phyloP scores from a whole-genome alignment of 768 basidiomycete genomes.

The Rhizopogon vesiculosus region DNA sequence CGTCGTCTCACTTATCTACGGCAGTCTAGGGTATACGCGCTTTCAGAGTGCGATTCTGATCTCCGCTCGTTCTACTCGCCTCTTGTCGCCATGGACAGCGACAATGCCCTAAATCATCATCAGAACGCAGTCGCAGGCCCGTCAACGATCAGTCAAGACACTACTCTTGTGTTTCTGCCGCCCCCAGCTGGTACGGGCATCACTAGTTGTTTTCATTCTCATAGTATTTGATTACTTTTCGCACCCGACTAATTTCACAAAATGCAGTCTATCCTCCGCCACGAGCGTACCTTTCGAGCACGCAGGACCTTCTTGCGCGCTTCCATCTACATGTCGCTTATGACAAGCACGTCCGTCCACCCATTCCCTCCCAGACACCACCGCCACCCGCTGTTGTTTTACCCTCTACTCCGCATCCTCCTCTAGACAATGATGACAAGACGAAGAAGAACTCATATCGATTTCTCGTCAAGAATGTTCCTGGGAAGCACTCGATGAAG shows the following conservation, averaged over 20 bases:
- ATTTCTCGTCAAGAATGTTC: conserved; percentile 70
- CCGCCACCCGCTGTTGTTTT: conserved; percentile 26
- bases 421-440: conserved; percentile 50
- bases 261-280: conserved; percentile 26
- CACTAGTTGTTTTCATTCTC: conserved; percentile 5
- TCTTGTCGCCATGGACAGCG: conserved; percentile 25
- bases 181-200: conserved; percentile 26
- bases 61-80: conserved; percentile 10
- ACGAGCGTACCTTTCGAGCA: conserved; percentile 54
- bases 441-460: conserved; percentile 78
- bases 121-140: conserved; percentile 63
- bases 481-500: conserved; percentile 78
- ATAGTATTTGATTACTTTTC: background rate
- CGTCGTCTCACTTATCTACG: conserved; percentile 1
- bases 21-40: conserved; percentile 11
- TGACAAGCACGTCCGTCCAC: conserved; percentile 73
- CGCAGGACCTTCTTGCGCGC: conserved; percentile 72
- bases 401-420: conserved; percentile 40
- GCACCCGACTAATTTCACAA: conserved; percentile 10
- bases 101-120: conserved; percentile 24
- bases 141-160: conserved; percentile 32
- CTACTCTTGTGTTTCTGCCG: conserved; percentile 22
- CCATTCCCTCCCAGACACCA: conserved; percentile 26
- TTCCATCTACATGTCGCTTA: conserved; percentile 72
- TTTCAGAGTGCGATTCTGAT: conserved; percentile 19